Evolutionary conservation across 116 monocot genomes (phyloP).

Genomic region (Zostera marina): DNA sequence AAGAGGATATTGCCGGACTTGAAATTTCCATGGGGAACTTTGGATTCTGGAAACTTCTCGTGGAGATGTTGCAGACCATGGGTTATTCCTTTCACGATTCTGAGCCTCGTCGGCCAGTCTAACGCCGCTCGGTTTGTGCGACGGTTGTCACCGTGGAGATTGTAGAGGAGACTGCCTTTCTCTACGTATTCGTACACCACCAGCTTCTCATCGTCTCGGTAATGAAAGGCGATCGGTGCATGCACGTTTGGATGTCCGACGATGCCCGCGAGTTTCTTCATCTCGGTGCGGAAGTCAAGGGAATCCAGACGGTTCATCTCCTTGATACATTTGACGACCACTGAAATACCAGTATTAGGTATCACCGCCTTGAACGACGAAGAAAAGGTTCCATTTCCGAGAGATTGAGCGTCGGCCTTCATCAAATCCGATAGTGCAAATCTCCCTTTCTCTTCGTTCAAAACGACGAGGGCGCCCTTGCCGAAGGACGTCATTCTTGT

Average conservation of each 20-base stretch:
- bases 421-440: constrained; percentile 38
- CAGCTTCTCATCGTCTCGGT: constrained; percentile 44
- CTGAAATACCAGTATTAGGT: constrained; percentile 18
- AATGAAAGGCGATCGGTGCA: constrained; percentile 41
- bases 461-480: constrained; percentile 28
- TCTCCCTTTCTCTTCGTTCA: constrained; percentile 30
- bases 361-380: constrained; percentile 54
- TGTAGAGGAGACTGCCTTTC: constrained; percentile 32
- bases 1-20: constrained; percentile 77
- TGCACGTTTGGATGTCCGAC: constrained; percentile 37
- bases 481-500: too few relatives aligned
- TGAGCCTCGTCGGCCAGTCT: constrained; percentile 53
- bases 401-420: constrained; percentile 55
- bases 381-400: constrained; percentile 33
- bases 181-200: constrained; percentile 34
- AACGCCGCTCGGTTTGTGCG: constrained; percentile 39
- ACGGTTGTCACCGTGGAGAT: constrained; percentile 52
- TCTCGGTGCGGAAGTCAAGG: constrained; percentile 36
- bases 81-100: constrained; percentile 45
- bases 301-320: constrained; percentile 25
- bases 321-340: constrained; percentile 47
- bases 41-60: constrained; percentile 20
- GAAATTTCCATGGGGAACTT: constrained; percentile 75
- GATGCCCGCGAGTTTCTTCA: constrained; percentile 28
- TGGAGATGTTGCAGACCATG: constrained; percentile 50